Base-by-base conservation (phyloP, 192 early-diverging fungal genomes). In the Coemansia sp. region DNA sequence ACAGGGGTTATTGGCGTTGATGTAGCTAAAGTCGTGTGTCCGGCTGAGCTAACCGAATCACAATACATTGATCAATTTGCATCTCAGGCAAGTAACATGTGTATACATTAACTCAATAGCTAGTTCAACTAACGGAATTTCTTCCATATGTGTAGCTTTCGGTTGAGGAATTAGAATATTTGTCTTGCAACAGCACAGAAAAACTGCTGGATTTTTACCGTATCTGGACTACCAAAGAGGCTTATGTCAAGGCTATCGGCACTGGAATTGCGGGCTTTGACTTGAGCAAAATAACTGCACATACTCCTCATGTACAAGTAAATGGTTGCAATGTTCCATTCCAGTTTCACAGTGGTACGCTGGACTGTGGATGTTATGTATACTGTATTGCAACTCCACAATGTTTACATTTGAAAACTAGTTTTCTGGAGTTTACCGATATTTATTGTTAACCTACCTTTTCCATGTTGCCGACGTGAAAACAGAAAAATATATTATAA, bases 191-290 rank as follows among this genome's bases (percentile, higher is more conserved):
- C 1, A 68, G 71, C 55, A 12, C 7, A 3, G 21, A 74, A 6
- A 60, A 21, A 23, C 31, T 73, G 10, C n/a, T 48, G 1, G 71
- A 74, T 45, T 80, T 80, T 29, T 74, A 74, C 54, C 60, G 61
- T 11, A 70, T 80, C 7, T 80, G 77, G 77, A 58, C 77, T 21
- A 47, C 65, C 31, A 80, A 80, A 58, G 77, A 80, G 35, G 77
- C 77, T 4, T 80, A 80, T 17, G 59, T 65, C 53, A 80, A 80
- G 49, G 77, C 77, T 8, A 53, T 55, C 23, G 77, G 77, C 6
- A 21, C 14, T 17, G 77, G 77, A 3, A 74, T 80, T 19, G 68
- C 65, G 0, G 22, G 12, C 16, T 31, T 53, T 2, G 68, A 65
- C 19, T 26, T 80, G 22, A 1, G 59, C 4, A 55, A 51, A 3